Base-by-base conservation (phyloP, 2,329 filamentous ascomycete species). In the Alternaria brassicae region DNA sequence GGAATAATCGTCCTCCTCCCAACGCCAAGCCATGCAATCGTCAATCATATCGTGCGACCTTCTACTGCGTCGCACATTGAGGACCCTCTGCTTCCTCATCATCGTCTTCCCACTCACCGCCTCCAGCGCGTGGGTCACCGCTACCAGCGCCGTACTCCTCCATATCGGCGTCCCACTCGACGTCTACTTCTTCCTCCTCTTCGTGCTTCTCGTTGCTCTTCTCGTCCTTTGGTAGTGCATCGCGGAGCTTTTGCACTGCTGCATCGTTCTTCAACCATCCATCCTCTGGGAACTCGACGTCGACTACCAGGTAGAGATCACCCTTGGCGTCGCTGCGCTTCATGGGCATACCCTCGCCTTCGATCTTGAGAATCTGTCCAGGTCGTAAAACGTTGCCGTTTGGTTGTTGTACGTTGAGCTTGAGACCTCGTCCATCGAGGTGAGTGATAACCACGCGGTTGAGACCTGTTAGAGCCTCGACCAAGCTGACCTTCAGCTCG, bases 321-420 rank as follows among this genome's bases (percentile, higher is more conserved):
- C 95, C 95, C 75, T 88, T 92, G 4, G 81, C 74, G 37, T 99
- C 95, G 63, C 89, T 91, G 57, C 89, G 88, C 84, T 97, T 97
- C 69, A 89, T 79, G 2, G 95, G 95, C 95, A 99, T 99, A 60
- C 95, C 95, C 81, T 99, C 95, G 25, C 92, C 93, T 2, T 84
- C 79, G 1, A 99, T 83, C 82, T 93, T 97, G 69, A 99, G 84
- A 7, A 94, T 86, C 74, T 99, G 91, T 25, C 89, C 90, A 0
- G 95, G 93, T 25, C 88, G 87, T 34, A 99, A 80, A 51, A 98
- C 84, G 77, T 93, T 90, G 68, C 94, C 94, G 36, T 78, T 67
- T 0, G 81, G 81, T 71, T 90, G 87, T 15, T 91, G 87, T 66
- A 95, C 89, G 54, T 88, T 85, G 45, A 99, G 83, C 58, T 90